Percentiles rank a stretch among this genome's conserved stretches.
Evolutionary conservation across 306 rosid genomes (phyloP).

Genomic region (Abrus precatorius): DNA sequence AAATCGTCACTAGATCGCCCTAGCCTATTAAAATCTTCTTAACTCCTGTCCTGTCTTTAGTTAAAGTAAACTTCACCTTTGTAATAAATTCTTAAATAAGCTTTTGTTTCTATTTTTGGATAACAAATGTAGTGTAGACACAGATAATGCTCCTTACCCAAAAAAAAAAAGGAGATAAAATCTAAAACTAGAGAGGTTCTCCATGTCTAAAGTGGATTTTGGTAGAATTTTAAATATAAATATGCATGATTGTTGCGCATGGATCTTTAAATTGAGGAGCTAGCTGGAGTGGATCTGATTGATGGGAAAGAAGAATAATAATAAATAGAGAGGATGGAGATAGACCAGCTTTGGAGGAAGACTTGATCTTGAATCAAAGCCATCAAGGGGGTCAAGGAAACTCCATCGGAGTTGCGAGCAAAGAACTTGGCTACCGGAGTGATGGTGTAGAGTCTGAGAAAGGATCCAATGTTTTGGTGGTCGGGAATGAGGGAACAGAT

Average conservation of each 20-base stretch:
- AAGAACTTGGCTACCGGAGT: conserved; percentile 52
- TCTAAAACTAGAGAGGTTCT: too few species aligned
- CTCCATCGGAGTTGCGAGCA: conserved; percentile 53
- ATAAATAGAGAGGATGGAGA: not conserved
- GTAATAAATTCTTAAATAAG: too few species aligned
- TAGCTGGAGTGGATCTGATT: too few species aligned
- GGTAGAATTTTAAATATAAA: not conserved
- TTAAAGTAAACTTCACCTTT: not conserved
- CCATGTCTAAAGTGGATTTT: not conserved
- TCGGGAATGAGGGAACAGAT: conserved; percentile 33
- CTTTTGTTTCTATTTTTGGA: too few species aligned
- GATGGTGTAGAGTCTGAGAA: conserved; percentile 52
- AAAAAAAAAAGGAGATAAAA: not conserved
- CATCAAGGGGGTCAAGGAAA: conserved; percentile 52
- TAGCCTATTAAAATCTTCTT: too few species aligned
- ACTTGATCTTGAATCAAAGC: conserved; percentile 47
- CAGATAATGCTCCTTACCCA: not conserved
- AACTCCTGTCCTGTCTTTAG: too few species aligned
- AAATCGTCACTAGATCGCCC: not conserved
- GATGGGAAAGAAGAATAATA: not conserved
- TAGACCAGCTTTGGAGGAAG: conserved; percentile 57
- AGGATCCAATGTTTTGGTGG: not conserved
- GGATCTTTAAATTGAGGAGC: too few species aligned
- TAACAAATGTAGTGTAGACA: too few species aligned
- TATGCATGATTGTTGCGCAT: not conserved